phyloP scores from a whole-genome alignment of 2,329 filamentous ascomycete species.

The Metarhizium anisopliae region DNA sequence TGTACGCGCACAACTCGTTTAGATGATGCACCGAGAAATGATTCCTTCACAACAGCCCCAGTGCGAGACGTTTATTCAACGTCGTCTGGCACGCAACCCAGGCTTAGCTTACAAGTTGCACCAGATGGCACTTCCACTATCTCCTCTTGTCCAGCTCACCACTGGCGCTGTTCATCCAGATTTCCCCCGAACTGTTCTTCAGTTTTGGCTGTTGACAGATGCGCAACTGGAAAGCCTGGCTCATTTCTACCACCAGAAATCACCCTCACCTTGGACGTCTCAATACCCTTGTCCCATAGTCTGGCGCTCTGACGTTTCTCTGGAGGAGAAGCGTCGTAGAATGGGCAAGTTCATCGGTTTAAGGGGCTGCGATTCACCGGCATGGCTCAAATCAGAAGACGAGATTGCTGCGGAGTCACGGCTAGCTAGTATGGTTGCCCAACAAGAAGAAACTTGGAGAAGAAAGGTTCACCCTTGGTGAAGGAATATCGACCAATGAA shows the following conservation, averaged over 20 bases:
- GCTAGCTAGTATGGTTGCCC: conserved; percentile 20
- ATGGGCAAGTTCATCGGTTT: conserved; percentile 69
- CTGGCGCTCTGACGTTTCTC: conserved; percentile 44
- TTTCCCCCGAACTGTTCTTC: conserved; percentile 59
- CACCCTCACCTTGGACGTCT: conserved; percentile 41
- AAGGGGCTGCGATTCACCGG: conserved; percentile 40
- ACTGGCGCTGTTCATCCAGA: conserved; percentile 53
- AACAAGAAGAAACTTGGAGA: conserved; percentile 38
- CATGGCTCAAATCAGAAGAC: conserved; percentile 32
- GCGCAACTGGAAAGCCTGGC: conserved; percentile 61
- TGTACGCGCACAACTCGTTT: conserved; percentile 7
- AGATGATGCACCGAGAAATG: conserved; percentile 25
- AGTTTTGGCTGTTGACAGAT: conserved; percentile 67
- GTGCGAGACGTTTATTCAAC: conserved; percentile 17
- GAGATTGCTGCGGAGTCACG: conserved; percentile 37
- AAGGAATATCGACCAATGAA: neutral
- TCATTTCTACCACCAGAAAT: conserved; percentile 64
- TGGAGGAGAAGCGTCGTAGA: conserved; percentile 62
- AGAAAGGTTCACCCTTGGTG: conserved; percentile 32
- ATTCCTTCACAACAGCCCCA: conserved; percentile 19
- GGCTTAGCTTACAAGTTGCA: conserved; percentile 51
- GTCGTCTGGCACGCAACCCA: conserved; percentile 34
- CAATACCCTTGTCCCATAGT: conserved; percentile 61
- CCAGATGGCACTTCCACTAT: conserved; percentile 57
- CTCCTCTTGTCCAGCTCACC: conserved; percentile 55